Base-by-base conservation (phyloP, 495 filamentous ascomycete genomes). In the Talaromyces liani region DNA sequence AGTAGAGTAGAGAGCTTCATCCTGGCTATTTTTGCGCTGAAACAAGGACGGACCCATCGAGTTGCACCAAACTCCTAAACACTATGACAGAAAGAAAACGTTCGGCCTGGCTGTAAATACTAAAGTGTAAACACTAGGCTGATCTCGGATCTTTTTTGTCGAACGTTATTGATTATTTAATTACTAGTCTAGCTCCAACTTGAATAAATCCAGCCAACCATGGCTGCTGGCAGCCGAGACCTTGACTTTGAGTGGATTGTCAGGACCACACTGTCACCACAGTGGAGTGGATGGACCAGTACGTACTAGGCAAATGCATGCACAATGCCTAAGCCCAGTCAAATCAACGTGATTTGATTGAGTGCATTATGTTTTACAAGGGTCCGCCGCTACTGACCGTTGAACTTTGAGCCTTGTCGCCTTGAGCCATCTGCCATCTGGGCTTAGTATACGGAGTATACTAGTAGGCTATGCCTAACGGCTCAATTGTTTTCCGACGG, bases 301-400 rank as follows among this genome's bases (percentile, higher is more conserved):
- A 41, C 14, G 14, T 41, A n/a, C 36, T 41, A 41, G 36, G 33
- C 33, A 36, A 36, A 36, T 36, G 33, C 33, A 36, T 36, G 33
- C 33, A 36, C 33, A 10, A 36, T 36, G 10, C 33, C 33, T 41
- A 36, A 12, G 33, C 33, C 33, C 9, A 27, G 27, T 31, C 29
- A 31, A 27, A 27, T 27, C 4, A 3, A 36, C 33, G 33, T 36
- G 36, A 41, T 16, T 16, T 41, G 36, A 41, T 41, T 41, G 36
- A 41, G 14, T 41, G 36, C 36, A 41, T 41, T 14, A 14, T 16
- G 36, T 41, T 36, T 41, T 41, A 41, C 31, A 22, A 60, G 57
- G 57, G 57, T 36, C 34, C 31, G 57, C 57, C 57, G 57, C 57
- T 41, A 60, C 57, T 41, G 57, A 60, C 57, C 57, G 57, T 60